Evolutionary conservation across 1,284 basidiomycete species (phyloP).

Genomic region (Cryptococcus jaspeensis): DNA sequence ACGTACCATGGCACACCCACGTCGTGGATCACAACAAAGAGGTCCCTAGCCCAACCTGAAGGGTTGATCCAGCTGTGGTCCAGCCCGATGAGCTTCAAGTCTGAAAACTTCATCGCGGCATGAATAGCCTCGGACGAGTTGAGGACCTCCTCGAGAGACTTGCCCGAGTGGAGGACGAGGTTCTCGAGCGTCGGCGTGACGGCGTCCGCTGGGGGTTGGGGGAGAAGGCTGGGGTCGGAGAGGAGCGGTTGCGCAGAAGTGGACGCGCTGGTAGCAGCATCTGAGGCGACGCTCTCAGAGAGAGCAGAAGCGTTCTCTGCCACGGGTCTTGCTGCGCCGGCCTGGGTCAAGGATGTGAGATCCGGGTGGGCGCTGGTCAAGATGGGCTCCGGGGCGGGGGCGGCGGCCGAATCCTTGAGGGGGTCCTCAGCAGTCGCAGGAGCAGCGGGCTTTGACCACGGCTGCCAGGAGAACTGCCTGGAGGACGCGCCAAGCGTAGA

Average conservation of each 20-base stretch:
- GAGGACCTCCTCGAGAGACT: constrained; percentile 43
- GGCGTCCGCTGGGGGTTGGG: constrained; percentile 37
- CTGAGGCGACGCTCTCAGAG: background rate
- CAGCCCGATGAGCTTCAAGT: constrained; percentile 74
- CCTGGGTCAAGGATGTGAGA: constrained; percentile 9
- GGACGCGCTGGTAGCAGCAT: background rate
- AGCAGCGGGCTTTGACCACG: constrained; percentile 18
- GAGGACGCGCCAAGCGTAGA: constrained; percentile 1
- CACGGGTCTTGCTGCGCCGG: constrained; percentile 10
- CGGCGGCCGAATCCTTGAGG: constrained; percentile 1
- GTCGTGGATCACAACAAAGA: constrained; percentile 69
- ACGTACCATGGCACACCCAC: constrained; percentile 72
- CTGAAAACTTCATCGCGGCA: constrained; percentile 65
- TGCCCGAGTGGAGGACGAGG: constrained; percentile 41
- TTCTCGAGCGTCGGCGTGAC: constrained; percentile 42
- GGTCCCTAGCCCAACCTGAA: constrained; percentile 63
- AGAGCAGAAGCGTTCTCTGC: constrained; percentile 10
- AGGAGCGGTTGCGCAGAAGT: constrained; percentile 16
- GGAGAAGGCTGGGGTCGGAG: constrained; percentile 33
- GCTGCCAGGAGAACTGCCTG: constrained; percentile 31
- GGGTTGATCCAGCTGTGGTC: constrained; percentile 58
- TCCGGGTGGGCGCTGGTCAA: constrained; percentile 15
- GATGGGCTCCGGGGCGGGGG: constrained; percentile 19
- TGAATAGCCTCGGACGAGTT: constrained; percentile 48
- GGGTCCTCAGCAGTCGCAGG: constrained; percentile 4